Evolutionary conservation across 495 filamentous ascomycete genomes (phyloP), one percentile per base, ranked within the genome.

Genomic region (Penicillium cinerascens): DNA sequence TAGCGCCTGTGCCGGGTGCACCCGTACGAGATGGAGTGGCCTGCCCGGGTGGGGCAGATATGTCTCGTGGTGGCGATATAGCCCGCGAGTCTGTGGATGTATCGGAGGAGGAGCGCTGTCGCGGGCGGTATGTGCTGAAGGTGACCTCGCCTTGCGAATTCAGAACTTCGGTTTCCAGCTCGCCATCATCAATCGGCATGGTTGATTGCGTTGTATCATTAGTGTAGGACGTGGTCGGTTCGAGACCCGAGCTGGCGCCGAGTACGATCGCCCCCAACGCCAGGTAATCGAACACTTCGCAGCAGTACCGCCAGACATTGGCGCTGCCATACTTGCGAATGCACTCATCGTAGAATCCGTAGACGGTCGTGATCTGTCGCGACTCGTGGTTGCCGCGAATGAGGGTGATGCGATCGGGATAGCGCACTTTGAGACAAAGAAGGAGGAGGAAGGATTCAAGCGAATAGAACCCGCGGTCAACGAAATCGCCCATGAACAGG

Each of bases 311-410:
- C 93, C 93, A 98, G 1, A 98, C 93, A 56, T 97, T 98, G 16
- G 93, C 93, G 68, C 82, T 93, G 46, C 93, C 93, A 65, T 98
- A 98, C 73, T 98, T 98, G 37, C 95, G 86, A 45, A 97, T 78
- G 62, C 93, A 98, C 66, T 98, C 93, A 62, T 98, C 93, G 75
- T 98, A 98, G 77, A 98, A 98, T 42, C 93, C 93, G 68, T 98
- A 98, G 25, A 98, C 93, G 5, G 88, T 95, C 18, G 93, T 98
- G 65, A 98, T 98, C 65, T 98, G 93, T 35, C 93, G 82, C 10
- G 91, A 96, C 66, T 98, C 93, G 75, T 98, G 93, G 65, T 98
- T 98, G 18, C 93, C 93, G 50, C 93, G 84, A 66, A 98, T 95
- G 37, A 98, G 78, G 0, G 93, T 98, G 72, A 98, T 97, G 53